Evolutionary conservation across 176 grass and related monocot species (phyloP).

Genomic region (Puya raimondii): DNA sequence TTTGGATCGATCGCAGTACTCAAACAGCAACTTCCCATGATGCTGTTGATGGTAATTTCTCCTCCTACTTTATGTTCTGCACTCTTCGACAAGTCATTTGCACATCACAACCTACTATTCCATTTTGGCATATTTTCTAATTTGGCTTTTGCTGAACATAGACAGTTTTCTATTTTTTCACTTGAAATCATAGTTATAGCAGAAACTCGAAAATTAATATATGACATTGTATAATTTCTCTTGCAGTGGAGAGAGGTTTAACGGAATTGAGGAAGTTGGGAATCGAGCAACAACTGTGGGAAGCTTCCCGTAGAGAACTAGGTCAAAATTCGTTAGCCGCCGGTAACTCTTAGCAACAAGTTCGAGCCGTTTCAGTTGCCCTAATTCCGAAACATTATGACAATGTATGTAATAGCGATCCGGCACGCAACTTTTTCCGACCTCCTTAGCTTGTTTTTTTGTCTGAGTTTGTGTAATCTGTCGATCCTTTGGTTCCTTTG

Average conservation of each 20-base stretch:
- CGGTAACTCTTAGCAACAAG: constrained; percentile 15
- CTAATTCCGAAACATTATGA: too few species aligned
- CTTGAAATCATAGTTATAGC: too few species aligned
- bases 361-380: not conserved
- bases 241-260: constrained; percentile 90
- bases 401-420: too few species aligned
- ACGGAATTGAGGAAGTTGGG: constrained; percentile 80
- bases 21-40: constrained; percentile 87
- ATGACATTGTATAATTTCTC: too few species aligned
- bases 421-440: too few species aligned
- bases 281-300: constrained; percentile 91
- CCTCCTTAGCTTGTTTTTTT: too few species aligned
- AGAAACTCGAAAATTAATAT: too few species aligned
- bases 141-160: too few species aligned
- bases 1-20: constrained; percentile 69
- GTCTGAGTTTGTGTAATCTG: too few species aligned
- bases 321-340: constrained; percentile 39
- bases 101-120: not conserved
- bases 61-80: constrained; percentile 8
- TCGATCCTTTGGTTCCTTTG: too few species aligned
- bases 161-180: too few species aligned
- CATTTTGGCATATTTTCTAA: too few species aligned
- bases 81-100: not conserved
- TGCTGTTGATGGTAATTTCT: constrained; percentile 69
- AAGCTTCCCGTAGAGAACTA: constrained; percentile 63